Evolutionary conservation across 2,329 filamentous ascomycete genomes (phyloP), one percentile per base, ranked within the genome.

Genomic region (Penicillium palitans): DNA sequence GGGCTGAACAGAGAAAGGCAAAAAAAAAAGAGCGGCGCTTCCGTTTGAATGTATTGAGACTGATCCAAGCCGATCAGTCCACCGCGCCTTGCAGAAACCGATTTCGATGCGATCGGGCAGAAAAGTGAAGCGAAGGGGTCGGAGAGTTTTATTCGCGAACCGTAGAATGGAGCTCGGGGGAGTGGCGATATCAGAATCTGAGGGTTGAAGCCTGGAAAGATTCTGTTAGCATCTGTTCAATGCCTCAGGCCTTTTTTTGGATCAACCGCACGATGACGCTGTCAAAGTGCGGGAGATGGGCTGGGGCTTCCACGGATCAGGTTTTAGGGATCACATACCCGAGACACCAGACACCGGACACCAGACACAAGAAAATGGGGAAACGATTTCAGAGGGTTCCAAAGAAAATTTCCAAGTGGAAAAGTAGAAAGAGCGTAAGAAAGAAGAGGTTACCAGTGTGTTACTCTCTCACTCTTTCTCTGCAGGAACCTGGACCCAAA

Each of bases 261-360:
- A 59, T 61, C 67, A 71, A 68, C 68, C 68, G 68, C 54, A 59
- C 60, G 59, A 59, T 60, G 58, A 61, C 68, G 70, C 68, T 68
- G 68, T 71, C 68, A 69, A 69, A 69, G 55, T 65, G 68, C 70
- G 70, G 70, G 69, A 72, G 70, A 72, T 70, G 68, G 57, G 58
- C 68, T 68, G 63, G 57, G 59, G 24, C 42, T 70, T 67, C 70
- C 70, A 72, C 69, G 70, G 70, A 63, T 71, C 68, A 33, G 17
- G 3, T 21, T 13, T 33, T 33, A 33, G 31, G 6, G 13, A 25
- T 48, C 7, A 46, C 52, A n/a, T 54, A 66, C 57, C 57, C 42
- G 15, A 57, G 51, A 60, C 29, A 37, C 21, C 19, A 27, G 35
- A 40, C 19, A 37, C 21, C 19, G 24, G 35, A 40, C 19, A 21